These are phyloP conservation scores for Phytophthora cactorum DNA, from an alignment of 352 stramenopile species.

Conservation along the genomic window DNA sequence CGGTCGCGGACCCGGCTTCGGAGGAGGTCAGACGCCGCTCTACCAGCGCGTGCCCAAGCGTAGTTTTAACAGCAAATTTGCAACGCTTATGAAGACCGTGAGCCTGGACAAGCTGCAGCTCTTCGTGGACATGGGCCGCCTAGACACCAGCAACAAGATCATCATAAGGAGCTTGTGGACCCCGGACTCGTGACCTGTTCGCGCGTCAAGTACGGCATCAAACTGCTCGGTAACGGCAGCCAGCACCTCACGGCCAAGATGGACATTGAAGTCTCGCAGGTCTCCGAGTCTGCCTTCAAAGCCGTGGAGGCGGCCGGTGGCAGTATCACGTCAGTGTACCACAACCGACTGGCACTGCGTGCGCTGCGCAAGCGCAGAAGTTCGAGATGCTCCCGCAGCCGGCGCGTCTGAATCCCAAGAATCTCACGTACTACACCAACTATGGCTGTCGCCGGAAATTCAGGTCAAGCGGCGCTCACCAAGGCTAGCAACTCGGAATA, in stretches of 20 bases:
- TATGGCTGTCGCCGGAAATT: conserved; percentile 96
- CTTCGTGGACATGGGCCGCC: conserved; percentile 95
- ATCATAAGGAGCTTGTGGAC: conserved; percentile 95
- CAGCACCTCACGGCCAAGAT: conserved; percentile 79
- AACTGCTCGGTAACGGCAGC: conserved; percentile 82
- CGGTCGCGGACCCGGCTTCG: conserved; percentile 92
- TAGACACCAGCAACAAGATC: conserved; percentile 64
- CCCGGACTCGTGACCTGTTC: conserved; percentile 89
- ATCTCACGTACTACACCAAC: conserved; percentile 97
- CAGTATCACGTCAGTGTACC: conserved; percentile 61
- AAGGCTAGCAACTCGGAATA: conserved; percentile 53
- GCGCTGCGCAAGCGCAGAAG: conserved; percentile 95
- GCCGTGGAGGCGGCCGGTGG: conserved; percentile 94
- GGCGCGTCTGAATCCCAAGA: conserved; percentile 95
- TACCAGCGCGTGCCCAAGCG: too few species aligned
- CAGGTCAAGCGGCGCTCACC: conserved; percentile 89
- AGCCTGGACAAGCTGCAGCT: conserved; percentile 96
- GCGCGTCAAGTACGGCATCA: conserved; percentile 95
- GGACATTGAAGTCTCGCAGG: conserved; percentile 95
- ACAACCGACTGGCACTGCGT: conserved; percentile 91
- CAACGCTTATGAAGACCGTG: conserved; percentile 79
- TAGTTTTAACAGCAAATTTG: too few species aligned
- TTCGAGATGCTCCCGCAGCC: conserved; percentile 94
- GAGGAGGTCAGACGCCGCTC: conserved; percentile 98
- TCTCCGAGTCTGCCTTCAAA: conserved; percentile 92